These are phyloP conservation scores for Styphnolobium japonicum DNA, from an alignment of 306 rosid species.

Conservation along the genomic window DNA sequence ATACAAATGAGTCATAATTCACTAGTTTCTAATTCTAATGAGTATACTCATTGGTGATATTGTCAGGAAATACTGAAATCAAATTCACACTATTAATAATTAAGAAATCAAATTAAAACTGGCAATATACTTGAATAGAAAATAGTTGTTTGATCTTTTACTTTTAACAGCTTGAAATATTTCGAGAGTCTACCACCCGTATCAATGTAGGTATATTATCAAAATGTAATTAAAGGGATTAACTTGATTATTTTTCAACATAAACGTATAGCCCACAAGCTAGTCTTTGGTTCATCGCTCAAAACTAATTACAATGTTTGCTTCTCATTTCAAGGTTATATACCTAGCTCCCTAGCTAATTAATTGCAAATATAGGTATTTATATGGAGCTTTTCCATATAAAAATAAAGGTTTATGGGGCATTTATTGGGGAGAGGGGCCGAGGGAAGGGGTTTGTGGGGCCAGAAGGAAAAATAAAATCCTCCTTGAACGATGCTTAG, in stretches of 20 bases:
- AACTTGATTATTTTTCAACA: neutral
- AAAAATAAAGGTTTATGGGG: neutral
- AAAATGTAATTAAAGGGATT: neutral
- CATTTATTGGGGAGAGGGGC: slow-evolving; percentile 1
- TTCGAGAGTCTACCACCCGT: neutral
- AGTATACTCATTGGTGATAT: neutral
- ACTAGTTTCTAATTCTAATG: neutral
- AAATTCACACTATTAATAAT: neutral
- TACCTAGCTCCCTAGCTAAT: neutral
- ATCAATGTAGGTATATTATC: neutral
- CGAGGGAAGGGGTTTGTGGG: neutral
- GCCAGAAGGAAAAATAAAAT: slow-evolving; percentile 12
- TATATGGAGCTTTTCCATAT: neutral
- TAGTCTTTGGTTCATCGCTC: neutral
- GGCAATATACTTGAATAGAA: neutral
- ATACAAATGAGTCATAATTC: too few relatives aligned
- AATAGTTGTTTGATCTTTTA: neutral
- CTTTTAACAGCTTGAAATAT: neutral
- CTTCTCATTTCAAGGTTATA: neutral
- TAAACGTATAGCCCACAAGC: neutral
- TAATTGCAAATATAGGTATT: neutral
- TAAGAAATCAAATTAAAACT: neutral
- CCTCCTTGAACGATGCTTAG: neutral
- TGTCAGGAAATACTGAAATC: neutral
- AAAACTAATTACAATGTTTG: neutral